phyloP scores from a whole-genome alignment of 2,329 filamentous ascomycete species.

The Lasiodiplodia theobromae region DNA sequence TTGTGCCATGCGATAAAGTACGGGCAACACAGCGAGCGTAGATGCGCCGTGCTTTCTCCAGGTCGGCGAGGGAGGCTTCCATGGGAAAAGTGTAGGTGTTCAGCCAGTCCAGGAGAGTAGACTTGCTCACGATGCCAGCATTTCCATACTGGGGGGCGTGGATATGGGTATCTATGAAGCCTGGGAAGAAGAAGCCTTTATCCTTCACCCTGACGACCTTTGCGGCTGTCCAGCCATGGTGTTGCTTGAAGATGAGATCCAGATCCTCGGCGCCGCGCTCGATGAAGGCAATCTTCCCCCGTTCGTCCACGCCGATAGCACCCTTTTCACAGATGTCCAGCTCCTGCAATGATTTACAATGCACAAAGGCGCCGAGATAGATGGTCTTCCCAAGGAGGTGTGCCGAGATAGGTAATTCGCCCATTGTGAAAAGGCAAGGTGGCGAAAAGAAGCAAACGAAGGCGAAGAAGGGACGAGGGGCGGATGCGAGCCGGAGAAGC shows the following conservation, averaged over 20 bases:
- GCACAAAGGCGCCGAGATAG: slow-evolving; percentile 69
- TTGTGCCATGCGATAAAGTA: slow-evolving; percentile 89
- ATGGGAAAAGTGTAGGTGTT: slow-evolving; percentile 94
- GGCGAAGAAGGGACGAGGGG: background rate
- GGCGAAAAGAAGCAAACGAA: background rate
- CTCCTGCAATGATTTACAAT: slow-evolving; percentile 57
- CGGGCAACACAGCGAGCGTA: slow-evolving; percentile 81
- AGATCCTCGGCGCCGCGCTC: slow-evolving; percentile 43
- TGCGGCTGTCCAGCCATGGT: slow-evolving; percentile 50
- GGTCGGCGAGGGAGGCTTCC: slow-evolving; percentile 75
- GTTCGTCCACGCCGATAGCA: slow-evolving; percentile 59
- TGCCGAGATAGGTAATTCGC: background rate
- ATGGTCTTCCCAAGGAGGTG: slow-evolving; percentile 39
- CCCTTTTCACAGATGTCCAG: slow-evolving; percentile 58
- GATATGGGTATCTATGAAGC: slow-evolving; percentile 91
- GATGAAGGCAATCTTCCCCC: slow-evolving; percentile 60
- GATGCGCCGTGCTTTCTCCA: slow-evolving; percentile 69
- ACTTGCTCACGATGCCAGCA: slow-evolving; percentile 89
- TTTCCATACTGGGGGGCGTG: slow-evolving; percentile 97
- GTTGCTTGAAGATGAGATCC: slow-evolving; percentile 36
- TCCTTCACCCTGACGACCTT: slow-evolving; percentile 48
- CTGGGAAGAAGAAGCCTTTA: slow-evolving; percentile 81
- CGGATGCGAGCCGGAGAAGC: background rate
- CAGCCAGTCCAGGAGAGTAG: slow-evolving; percentile 92
- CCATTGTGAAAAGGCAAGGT: slow-evolving; percentile 7